Evolutionary conservation across 495 filamentous ascomycete genomes (phyloP).

Genomic region (Penicillium paradoxum): DNA sequence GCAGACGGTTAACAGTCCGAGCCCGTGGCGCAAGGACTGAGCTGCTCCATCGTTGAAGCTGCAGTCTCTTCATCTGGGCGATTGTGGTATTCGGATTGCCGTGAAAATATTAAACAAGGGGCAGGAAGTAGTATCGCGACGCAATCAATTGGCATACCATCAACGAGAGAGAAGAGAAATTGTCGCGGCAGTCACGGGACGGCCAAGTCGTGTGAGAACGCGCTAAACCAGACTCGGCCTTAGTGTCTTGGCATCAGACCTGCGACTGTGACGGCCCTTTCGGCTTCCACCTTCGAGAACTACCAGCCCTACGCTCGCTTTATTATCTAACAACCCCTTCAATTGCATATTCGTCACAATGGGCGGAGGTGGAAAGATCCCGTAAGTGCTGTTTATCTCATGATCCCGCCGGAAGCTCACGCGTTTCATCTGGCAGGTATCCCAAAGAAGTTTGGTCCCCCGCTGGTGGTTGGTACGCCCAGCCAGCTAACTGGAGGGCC

Average conservation of each 20-base stretch:
- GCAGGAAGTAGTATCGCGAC: conserved; percentile 14
- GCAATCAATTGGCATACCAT: conserved; percentile 15
- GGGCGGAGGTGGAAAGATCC: conserved; percentile 74
- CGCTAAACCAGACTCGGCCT: conserved; percentile 26
- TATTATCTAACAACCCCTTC: conserved; percentile 19
- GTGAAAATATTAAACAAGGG: conserved; percentile 13
- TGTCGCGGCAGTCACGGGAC: conserved; percentile 44
- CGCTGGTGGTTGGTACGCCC: conserved; percentile 93
- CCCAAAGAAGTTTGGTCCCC: conserved; percentile 99
- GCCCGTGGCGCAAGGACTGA: conserved; percentile 59
- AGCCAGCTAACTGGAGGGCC: conserved; percentile 87
- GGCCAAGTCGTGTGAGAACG: conserved; percentile 31
- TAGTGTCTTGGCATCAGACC: conserved; percentile 32
- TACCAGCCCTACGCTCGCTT: conserved; percentile 22
- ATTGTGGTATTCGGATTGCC: conserved; percentile 10
- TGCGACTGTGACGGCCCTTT: conserved; percentile 31
- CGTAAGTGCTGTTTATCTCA: conserved; percentile 53
- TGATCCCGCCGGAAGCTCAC: conserved; percentile 18
- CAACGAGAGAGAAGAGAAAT: conserved; percentile 42
- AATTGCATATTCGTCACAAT: conserved; percentile 36
- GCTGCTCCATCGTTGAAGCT: conserved; percentile 64
- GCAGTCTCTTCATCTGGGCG: conserved; percentile 64
- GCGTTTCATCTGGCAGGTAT: conserved; percentile 55
- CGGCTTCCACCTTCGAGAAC: conserved; percentile 30
- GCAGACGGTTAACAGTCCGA: conserved; percentile 46